Evolutionary conservation across 768 basidiomycete genomes (phyloP).

Genomic region (Lactifluus hygrophoroides): DNA sequence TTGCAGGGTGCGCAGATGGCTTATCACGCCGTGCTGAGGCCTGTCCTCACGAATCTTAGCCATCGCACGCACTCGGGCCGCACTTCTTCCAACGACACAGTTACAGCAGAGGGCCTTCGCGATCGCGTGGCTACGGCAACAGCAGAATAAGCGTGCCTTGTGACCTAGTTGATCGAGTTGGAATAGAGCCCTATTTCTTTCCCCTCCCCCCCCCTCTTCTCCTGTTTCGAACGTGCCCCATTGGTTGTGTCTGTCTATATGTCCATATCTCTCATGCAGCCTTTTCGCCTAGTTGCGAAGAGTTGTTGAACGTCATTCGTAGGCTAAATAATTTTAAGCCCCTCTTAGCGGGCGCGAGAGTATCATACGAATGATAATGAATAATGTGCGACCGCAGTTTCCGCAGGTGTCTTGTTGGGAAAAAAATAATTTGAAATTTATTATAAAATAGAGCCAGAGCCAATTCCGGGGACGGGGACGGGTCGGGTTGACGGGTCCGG

Average conservation of each 20-base stretch:
- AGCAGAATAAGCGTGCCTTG: constrained; percentile 26
- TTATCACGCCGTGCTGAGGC: constrained; percentile 72
- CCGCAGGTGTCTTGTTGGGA: too few relatives aligned
- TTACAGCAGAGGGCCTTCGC: constrained; percentile 41
- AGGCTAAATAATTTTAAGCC: not conserved
- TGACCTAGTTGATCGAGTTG: not conserved
- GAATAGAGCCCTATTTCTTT: not conserved
- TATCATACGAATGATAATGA: constrained; percentile 1
- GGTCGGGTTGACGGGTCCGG: too few relatives aligned
- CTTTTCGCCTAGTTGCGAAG: constrained; percentile 5
- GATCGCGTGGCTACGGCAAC: constrained; percentile 35
- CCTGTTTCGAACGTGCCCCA: not conserved
- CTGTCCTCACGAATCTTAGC: constrained; percentile 60
- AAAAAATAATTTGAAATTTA: too few relatives aligned
- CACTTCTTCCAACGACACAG: constrained; percentile 43
- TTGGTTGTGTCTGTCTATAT: constrained; percentile 1
- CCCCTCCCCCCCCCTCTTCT: not conserved
- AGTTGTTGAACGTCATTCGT: constrained; percentile 9
- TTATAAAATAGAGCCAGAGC: too few relatives aligned
- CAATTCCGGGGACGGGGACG: too few relatives aligned
- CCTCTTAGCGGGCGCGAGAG: not conserved
- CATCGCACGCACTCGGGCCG: constrained; percentile 33
- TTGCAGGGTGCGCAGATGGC: constrained; percentile 76
- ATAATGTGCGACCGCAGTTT: too few relatives aligned
- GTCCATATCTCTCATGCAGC: not conserved